A percentile compares a stretch with the other conserved stretches of the same genome.
These are phyloP conservation scores for Sporothrix brunneoviolacea DNA, from an alignment of 2,329 filamentous ascomycete genomes.

Conservation along the genomic window DNA sequence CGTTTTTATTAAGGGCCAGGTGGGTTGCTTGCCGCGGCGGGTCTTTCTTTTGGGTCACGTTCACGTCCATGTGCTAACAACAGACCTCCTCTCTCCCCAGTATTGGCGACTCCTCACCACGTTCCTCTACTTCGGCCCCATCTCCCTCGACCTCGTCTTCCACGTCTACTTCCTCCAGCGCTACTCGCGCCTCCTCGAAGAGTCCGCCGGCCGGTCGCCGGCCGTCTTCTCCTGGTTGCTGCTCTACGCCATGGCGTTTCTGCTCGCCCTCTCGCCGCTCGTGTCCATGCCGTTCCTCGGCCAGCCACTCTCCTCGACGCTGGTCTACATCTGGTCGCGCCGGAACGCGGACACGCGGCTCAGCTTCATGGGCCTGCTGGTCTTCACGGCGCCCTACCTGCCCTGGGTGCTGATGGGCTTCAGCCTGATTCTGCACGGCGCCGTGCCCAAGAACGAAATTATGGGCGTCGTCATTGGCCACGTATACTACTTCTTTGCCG, in stretches of 20 bases:
- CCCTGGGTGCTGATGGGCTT: constrained; percentile 95
- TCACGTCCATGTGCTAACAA: too few species aligned
- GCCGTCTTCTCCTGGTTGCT: constrained; percentile 95
- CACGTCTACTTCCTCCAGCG: constrained; percentile 98
- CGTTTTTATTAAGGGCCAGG: constrained; percentile 88
- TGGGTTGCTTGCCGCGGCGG: constrained; percentile 40
- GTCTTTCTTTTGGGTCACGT: neutral
- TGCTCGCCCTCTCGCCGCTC: constrained; percentile 76
- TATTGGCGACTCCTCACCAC: constrained; percentile 96
- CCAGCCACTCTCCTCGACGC: constrained; percentile 82
- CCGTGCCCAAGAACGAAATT: constrained; percentile 89
- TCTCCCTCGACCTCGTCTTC: constrained; percentile 90
- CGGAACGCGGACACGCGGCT: constrained; percentile 87
- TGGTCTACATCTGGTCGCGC: constrained; percentile 97
- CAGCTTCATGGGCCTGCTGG: constrained; percentile 79
- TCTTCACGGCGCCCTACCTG: constrained; percentile 89
- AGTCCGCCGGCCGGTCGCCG: constrained; percentile 83
- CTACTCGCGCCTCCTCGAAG: constrained; percentile 90
- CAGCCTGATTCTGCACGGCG: constrained; percentile 83
- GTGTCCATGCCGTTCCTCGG: constrained; percentile 91
- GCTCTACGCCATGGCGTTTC: constrained; percentile 71
- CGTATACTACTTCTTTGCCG: constrained; percentile 96
- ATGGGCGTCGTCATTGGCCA: constrained; percentile 93
- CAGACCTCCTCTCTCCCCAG: too few species aligned
- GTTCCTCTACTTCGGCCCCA: constrained; percentile 94